phyloP scores from a whole-genome alignment of 2,329 filamentous ascomycete genomes.

The Exophiala spinifera region DNA sequence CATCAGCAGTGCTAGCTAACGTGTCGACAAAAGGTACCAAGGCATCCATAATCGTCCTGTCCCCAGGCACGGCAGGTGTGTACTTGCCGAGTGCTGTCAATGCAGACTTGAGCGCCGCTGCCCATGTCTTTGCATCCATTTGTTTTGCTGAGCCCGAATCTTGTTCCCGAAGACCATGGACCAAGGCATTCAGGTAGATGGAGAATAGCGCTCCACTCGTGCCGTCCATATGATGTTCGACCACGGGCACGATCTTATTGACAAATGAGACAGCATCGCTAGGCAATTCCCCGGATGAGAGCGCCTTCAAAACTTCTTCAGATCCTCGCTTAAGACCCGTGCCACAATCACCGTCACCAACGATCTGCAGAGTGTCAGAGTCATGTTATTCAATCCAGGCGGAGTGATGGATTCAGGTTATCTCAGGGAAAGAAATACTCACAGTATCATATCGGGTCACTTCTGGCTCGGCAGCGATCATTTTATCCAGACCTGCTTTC shows the following conservation, averaged over 20 bases:
- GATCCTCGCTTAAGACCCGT: slow-evolving; percentile 82
- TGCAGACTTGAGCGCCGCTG: slow-evolving; percentile 67
- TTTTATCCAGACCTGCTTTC: slow-evolving; percentile 52
- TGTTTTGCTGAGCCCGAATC: slow-evolving; percentile 44
- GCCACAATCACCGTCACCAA: slow-evolving; percentile 88
- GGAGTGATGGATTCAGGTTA: no score
- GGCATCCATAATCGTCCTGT: slow-evolving; percentile 87
- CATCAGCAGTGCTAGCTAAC: slow-evolving; percentile 61
- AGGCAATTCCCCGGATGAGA: slow-evolving; percentile 43
- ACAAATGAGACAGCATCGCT: slow-evolving; percentile 61
- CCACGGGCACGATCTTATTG: slow-evolving; percentile 58
- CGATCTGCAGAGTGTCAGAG: slow-evolving; percentile 45
- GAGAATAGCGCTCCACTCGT: slow-evolving; percentile 75
- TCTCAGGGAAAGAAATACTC: no score
- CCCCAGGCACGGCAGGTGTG: slow-evolving; percentile 83
- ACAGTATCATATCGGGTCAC: slow-evolving; percentile 66
- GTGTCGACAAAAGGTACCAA: slow-evolving; percentile 80
- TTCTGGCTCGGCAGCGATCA: slow-evolving; percentile 63
- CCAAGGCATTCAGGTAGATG: slow-evolving; percentile 86
- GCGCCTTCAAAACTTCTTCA: slow-evolving; percentile 55
- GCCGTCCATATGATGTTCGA: slow-evolving; percentile 70
- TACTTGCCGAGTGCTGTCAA: slow-evolving; percentile 72
- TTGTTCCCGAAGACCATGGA: slow-evolving; percentile 62
- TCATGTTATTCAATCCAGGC: no score
- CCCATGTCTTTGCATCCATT: slow-evolving; percentile 55